Percentiles rank a stretch among this genome's conserved stretches.
Conservation (phyloP, 2,329 filamentous ascomycete genomes). For the Malbranchea zuffiana region DNA sequence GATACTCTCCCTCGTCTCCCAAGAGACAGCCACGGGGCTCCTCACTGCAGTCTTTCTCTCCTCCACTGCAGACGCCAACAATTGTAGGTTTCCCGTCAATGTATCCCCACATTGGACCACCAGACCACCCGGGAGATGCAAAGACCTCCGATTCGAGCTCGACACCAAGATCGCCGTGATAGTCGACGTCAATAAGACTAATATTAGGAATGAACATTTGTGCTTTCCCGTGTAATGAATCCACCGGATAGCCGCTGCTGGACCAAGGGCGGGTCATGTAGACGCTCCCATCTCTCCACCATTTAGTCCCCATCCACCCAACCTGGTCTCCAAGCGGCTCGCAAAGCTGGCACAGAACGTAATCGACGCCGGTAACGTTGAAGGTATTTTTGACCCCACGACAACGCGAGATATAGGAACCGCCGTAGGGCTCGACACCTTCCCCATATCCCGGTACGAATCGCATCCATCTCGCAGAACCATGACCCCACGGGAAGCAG, state of each 20-base stretch:
- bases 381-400: conserved; percentile 18
- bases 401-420: conserved; percentile 17
- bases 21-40: conserved; percentile 14
- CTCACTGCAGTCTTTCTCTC: conserved; percentile 18
- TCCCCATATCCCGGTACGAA: conserved; percentile 16
- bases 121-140: conserved; percentile 18
- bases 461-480: conserved; percentile 17
- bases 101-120: conserved; percentile 19
- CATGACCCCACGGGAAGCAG: conserved; percentile 19
- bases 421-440: conserved; percentile 16
- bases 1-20: conserved; percentile 14
- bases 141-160: conserved; percentile 17
- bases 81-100: conserved; percentile 17
- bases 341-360: conserved; percentile 18
- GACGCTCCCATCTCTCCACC: conserved; percentile 13
- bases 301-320: conserved; percentile 20
- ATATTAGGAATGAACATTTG: conserved; percentile 18
- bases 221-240: conserved; percentile 14
- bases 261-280: conserved; percentile 15
- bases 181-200: conserved; percentile 16
- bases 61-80: conserved; percentile 18
- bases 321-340: conserved; percentile 16
- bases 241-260: conserved; percentile 18
- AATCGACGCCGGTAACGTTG: conserved; percentile 19
- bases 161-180: conserved; percentile 15